Percentiles rank a stretch among this genome's conserved stretches.
phyloP scores from a whole-genome alignment of 1,139 yeast species.

The Scheffersomyces titani region DNA sequence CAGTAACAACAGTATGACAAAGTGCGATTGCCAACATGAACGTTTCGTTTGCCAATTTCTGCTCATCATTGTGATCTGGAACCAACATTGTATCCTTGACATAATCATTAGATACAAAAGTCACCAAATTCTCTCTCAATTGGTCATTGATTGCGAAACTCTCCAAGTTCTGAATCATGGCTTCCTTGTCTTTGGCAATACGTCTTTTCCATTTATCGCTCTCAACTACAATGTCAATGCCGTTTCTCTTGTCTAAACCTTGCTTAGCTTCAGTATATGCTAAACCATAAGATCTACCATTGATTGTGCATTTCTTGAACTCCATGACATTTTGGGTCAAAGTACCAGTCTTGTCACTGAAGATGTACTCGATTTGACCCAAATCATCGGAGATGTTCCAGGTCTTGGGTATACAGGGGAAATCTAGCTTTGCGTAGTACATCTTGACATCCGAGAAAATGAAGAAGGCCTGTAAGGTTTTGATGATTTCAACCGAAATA shows the following conservation, averaged over 20 bases:
- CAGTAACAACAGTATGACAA: slow-evolving; percentile 92
- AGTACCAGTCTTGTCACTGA: slow-evolving; percentile 97
- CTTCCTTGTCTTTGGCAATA: slow-evolving; percentile 62
- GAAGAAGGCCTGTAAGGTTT: slow-evolving; percentile 91
- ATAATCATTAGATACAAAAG: slow-evolving; percentile 74
- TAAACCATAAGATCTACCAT: slow-evolving; percentile 85
- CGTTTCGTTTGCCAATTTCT: slow-evolving; percentile 65
- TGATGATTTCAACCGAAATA: slow-evolving; percentile 92
- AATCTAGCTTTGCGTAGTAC: slow-evolving; percentile 84
- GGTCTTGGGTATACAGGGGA: slow-evolving; percentile 93
- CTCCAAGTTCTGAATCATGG: slow-evolving; percentile 62
- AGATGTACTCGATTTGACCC: slow-evolving; percentile 94
- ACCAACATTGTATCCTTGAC: slow-evolving; percentile 36
- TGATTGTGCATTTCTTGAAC: slow-evolving; percentile 87
- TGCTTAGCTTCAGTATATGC: slow-evolving; percentile 97
- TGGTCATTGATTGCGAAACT: slow-evolving; percentile 53
- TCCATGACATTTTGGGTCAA: slow-evolving; percentile 97
- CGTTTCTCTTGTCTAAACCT: slow-evolving; percentile 87
- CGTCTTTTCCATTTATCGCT: slow-evolving; percentile 59
- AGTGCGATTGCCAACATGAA: slow-evolving; percentile 88
- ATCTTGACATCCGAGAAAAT: slow-evolving; percentile 85
- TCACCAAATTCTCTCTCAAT: slow-evolving; percentile 62
- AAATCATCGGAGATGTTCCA: slow-evolving; percentile 98
- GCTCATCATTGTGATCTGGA: slow-evolving; percentile 46
- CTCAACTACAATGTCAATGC: slow-evolving; percentile 75